Evolutionary conservation across 306 rosid species (phyloP).

Genomic region (Mimosa bimucronata): DNA sequence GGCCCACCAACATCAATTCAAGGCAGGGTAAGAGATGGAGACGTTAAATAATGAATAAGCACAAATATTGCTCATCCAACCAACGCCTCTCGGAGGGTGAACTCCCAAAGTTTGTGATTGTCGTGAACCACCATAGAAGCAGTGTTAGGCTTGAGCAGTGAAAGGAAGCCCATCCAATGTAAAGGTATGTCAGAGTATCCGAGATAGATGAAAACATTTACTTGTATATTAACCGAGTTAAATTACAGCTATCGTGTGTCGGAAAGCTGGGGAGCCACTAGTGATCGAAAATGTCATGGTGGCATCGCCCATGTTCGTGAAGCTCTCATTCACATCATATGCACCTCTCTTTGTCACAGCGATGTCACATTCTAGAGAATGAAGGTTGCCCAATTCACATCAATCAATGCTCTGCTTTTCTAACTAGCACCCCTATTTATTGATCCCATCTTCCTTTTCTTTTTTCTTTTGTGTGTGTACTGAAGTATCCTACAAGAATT

Average conservation of each 20-base stretch:
- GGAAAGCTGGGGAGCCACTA: constrained; percentile 66
- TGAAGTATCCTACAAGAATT: constrained; percentile 66
- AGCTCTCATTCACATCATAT: constrained; percentile 68
- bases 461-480: not conserved
- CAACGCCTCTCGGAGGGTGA: not conserved
- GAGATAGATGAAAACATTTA: not conserved
- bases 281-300: constrained; percentile 71
- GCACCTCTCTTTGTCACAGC: constrained; percentile 77
- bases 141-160: constrained; percentile 27
- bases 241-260: constrained; percentile 67
- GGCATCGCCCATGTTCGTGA: constrained; percentile 80
- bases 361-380: constrained; percentile 80
- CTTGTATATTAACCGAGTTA: too few relatives aligned
- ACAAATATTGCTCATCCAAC: not conserved
- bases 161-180: constrained; percentile 66
- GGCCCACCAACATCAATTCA: not conserved
- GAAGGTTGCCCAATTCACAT: constrained; percentile 42
- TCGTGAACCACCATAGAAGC: constrained; percentile 49
- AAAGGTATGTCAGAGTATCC: constrained; percentile 47
- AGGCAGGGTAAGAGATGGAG: not conserved
- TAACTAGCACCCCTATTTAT: too few relatives aligned
- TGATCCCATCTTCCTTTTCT: not conserved
- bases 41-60: not conserved
- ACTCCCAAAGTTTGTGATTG: too few relatives aligned
- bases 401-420: not conserved